These are phyloP conservation scores for Digitaria exilis DNA, from an alignment of 202 grass and related monocot species.

Conservation along the genomic window DNA sequence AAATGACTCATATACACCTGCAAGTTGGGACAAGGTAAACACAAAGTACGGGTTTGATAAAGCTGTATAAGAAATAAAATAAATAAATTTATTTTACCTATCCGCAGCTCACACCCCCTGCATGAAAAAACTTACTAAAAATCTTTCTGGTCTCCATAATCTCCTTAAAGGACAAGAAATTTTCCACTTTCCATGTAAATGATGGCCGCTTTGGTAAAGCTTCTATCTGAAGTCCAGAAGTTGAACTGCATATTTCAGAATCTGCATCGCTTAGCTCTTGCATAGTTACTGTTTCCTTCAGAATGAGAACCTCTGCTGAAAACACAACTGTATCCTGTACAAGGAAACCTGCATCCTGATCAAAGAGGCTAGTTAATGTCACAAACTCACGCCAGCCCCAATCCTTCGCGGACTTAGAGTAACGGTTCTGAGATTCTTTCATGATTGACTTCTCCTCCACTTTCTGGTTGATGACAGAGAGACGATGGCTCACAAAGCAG, in stretches of 20 bases:
- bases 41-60: slow-evolving; percentile 14
- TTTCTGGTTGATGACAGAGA: slow-evolving; percentile 96
- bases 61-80: slow-evolving; percentile 29
- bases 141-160: slow-evolving; percentile 98
- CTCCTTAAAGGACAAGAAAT: slow-evolving; percentile 94
- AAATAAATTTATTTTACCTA: slow-evolving; percentile 66
- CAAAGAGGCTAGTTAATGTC: slow-evolving; percentile 91
- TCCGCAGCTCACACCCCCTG: slow-evolving; percentile 95
- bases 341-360: slow-evolving; percentile 93
- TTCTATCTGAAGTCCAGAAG: slow-evolving; percentile 63
- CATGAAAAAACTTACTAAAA: slow-evolving; percentile 97
- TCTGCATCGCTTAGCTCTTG: slow-evolving; percentile 61
- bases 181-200: slow-evolving; percentile 98
- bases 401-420: slow-evolving; percentile 95
- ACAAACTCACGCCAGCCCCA: slow-evolving; percentile 99
- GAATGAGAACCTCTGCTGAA: slow-evolving; percentile 89
- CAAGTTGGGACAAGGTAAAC: slow-evolving; percentile 39
- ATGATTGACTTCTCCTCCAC: slow-evolving; percentile 77
- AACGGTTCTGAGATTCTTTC: slow-evolving; percentile 99
- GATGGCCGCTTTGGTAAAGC: slow-evolving; percentile 53
- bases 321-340: slow-evolving; percentile 85
- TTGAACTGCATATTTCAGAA: slow-evolving; percentile 52
- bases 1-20: slow-evolving; percentile 97
- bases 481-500: slow-evolving; percentile 93
- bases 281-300: slow-evolving; percentile 84